These are phyloP conservation scores for Pilasporangium apinafurcum DNA, from an alignment of 352 stramenopile genomes.

Conservation along the genomic window DNA sequence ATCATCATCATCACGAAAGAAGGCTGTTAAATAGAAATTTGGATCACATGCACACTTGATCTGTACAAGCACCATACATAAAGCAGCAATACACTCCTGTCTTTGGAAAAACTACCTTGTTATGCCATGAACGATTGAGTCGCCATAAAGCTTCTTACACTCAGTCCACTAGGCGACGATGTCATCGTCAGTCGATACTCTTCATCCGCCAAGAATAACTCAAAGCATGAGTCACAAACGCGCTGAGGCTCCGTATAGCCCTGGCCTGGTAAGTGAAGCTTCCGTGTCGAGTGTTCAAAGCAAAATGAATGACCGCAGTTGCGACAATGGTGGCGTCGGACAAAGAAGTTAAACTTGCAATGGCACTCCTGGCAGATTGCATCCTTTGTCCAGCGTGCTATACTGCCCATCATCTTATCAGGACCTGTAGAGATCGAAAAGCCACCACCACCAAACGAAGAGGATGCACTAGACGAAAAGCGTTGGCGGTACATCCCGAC, in stretches of 20 bases:
- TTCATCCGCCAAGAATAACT: slow-evolving; percentile 33
- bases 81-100: too few species aligned
- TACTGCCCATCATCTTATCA: slow-evolving; percentile 5
- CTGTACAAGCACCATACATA: too few species aligned
- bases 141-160: background rate
- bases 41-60: too few species aligned
- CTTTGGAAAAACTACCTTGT: too few species aligned
- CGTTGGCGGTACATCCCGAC: slow-evolving; percentile 10
- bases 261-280: slow-evolving; percentile 52
- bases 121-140: slow-evolving; percentile 5
- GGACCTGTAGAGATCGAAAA: slow-evolving; percentile 13
- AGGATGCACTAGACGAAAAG: slow-evolving; percentile 19
- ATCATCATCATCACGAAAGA: too few species aligned
- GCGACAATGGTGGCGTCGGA: slow-evolving; percentile 77
- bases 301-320: slow-evolving; percentile 82
- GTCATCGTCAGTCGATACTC: slow-evolving; percentile 18
- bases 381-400: slow-evolving; percentile 71
- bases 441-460: slow-evolving; percentile 13
- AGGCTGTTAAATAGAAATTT: slow-evolving; percentile 7
- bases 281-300: slow-evolving; percentile 76
- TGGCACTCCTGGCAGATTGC: slow-evolving; percentile 57
- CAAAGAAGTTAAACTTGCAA: slow-evolving; percentile 65
- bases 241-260: slow-evolving; percentile 72
- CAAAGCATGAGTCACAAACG: slow-evolving; percentile 84
- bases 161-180: slow-evolving; percentile 1